Evolutionary conservation across 257 asterid genomes (phyloP).

Genomic region (Solanum sparsipilum): DNA sequence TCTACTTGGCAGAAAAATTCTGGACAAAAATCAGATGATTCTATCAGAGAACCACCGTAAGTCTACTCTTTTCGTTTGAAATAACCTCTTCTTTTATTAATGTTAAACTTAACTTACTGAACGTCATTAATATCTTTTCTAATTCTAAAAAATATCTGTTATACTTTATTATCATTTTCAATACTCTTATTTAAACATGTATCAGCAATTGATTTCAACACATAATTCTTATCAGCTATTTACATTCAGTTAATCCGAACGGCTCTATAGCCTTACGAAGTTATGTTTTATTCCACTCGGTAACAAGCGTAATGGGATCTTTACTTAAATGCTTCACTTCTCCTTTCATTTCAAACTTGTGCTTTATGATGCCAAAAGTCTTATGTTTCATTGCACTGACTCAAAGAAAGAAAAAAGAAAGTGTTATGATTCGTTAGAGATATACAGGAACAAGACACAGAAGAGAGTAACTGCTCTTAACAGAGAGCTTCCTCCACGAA

Average conservation of each 20-base stretch:
- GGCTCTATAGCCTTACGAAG: background rate
- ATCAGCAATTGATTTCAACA: background rate
- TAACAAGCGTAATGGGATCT: background rate
- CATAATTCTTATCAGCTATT: background rate
- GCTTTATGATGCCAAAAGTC: background rate
- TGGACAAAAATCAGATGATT: conserved; percentile 58
- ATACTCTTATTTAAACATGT: background rate
- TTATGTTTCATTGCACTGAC: background rate
- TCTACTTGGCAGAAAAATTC: conserved; percentile 40
- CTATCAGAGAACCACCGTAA: conserved; percentile 70
- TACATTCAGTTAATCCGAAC: background rate
- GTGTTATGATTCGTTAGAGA: background rate
- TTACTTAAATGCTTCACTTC: background rate
- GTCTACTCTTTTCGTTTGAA: conserved; percentile 10
- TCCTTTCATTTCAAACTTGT: background rate
- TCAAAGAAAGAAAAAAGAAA: background rate
- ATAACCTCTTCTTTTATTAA: background rate
- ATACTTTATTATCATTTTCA: background rate
- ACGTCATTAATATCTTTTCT: background rate
- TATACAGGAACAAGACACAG: conserved; percentile 76
- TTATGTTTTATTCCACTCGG: background rate
- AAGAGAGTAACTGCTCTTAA: conserved; percentile 87
- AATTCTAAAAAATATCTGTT: background rate
- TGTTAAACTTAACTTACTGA: too few relatives aligned
- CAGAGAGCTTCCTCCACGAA: conserved; percentile 85